Percentiles rank a stretch among this genome's conserved stretches.
phyloP scores from a whole-genome alignment of 1,139 yeast genomes.

The Wickerhamiella infanticola region DNA sequence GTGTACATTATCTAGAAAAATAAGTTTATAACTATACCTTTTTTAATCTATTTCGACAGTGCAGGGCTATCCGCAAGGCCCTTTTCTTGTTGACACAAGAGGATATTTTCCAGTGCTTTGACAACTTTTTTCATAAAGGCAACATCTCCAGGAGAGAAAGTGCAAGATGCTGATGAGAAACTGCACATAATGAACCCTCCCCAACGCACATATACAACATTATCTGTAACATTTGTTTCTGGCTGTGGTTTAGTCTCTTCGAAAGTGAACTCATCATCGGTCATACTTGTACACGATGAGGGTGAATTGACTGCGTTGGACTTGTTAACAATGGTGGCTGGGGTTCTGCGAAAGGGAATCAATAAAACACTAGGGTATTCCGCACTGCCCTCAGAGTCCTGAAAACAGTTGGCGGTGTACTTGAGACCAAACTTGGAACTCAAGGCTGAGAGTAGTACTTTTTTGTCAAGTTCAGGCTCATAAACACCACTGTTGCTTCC shows the following conservation, averaged over 20 bases:
- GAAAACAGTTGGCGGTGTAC: neutral
- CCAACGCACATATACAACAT: slow-evolving; percentile 14
- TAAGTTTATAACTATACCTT: neutral
- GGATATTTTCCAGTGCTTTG: slow-evolving; percentile 19
- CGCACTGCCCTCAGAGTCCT: neutral
- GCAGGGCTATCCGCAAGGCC: neutral
- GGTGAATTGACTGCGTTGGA: neutral
- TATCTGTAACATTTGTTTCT: neutral
- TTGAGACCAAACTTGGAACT: neutral
- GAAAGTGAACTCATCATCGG: neutral
- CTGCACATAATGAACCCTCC: slow-evolving; percentile 47
- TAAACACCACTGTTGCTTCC: neutral
- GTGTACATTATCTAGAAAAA: neutral
- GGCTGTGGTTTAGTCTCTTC: neutral
- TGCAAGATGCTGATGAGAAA: slow-evolving; percentile 27
- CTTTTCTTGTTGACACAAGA: slow-evolving; percentile 11
- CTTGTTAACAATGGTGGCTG: neutral
- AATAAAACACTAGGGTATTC: neutral
- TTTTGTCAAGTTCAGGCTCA: neutral
- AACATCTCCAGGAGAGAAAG: slow-evolving; percentile 30
- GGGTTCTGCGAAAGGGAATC: neutral
- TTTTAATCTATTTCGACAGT: too few relatives aligned
- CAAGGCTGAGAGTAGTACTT: slow-evolving; percentile 23
- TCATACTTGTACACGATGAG: neutral
- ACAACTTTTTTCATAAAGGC: slow-evolving; percentile 30